These are phyloP conservation scores for Hyaloscypha hepaticicola DNA, from an alignment of 495 filamentous ascomycete species.

Conservation along the genomic window DNA sequence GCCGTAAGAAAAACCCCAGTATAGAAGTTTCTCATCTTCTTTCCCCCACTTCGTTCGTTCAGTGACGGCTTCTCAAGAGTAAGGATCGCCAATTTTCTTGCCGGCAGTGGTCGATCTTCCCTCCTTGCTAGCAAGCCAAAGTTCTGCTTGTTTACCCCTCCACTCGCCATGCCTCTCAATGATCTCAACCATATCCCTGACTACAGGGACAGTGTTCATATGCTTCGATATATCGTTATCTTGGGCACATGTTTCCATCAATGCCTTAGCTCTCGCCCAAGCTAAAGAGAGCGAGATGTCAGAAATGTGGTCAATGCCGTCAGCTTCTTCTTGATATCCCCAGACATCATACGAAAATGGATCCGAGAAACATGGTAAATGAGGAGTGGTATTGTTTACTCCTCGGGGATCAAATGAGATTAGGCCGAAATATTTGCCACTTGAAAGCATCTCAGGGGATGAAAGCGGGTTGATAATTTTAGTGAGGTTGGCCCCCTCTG, in stretches of 20 bases:
- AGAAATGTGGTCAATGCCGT: not conserved
- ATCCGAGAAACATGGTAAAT: constrained; percentile 45
- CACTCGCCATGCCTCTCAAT: constrained; percentile 43
- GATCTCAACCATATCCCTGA: constrained; percentile 49
- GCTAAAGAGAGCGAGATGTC: not conserved
- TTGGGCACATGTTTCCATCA: constrained; percentile 13
- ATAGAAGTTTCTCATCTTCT: constrained; percentile 43
- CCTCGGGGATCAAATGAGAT: constrained; percentile 56
- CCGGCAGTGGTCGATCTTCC: not conserved
- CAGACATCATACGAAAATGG: not conserved
- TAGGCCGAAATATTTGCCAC: constrained; percentile 42
- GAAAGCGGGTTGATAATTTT: constrained; percentile 34
- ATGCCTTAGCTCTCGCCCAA: constrained; percentile 20
- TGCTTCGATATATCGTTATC: constrained; percentile 4
- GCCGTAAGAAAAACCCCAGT: constrained; percentile 67
- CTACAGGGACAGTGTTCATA: constrained; percentile 33
- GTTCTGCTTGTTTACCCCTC: constrained; percentile 12
- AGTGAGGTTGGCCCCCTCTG: constrained; percentile 23
- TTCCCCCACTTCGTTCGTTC: constrained; percentile 9
- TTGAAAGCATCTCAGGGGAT: not conserved
- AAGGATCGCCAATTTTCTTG: not conserved
- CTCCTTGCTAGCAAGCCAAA: constrained; percentile 4
- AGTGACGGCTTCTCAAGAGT: not conserved
- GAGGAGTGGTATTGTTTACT: constrained; percentile 49
- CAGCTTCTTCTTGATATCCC: constrained; percentile 6